Evolutionary conservation across 495 filamentous ascomycete genomes (phyloP).

Genomic region (Penicillium atrosanguineum): DNA sequence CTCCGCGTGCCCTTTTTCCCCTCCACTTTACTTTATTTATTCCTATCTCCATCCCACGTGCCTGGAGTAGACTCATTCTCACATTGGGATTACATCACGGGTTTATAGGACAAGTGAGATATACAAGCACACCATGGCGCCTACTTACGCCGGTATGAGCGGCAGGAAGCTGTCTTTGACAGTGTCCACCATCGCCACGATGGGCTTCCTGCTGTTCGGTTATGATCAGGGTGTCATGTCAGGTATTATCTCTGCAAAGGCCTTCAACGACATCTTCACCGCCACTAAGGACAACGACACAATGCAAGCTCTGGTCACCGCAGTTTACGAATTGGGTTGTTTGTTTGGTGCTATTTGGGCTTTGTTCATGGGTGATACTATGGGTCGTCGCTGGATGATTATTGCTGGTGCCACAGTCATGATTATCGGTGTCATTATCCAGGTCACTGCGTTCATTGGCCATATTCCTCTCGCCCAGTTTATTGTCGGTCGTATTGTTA

Average conservation of each 20-base stretch:
- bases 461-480: slow-evolving; percentile 61
- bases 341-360: slow-evolving; percentile 71
- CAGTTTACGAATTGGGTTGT: slow-evolving; percentile 80
- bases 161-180: slow-evolving; percentile 61
- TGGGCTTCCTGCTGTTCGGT: slow-evolving; percentile 56
- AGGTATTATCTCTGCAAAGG: slow-evolving; percentile 71
- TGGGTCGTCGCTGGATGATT: slow-evolving; percentile 65
- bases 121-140: slow-evolving; percentile 25
- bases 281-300: slow-evolving; percentile 62
- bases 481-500: slow-evolving; percentile 70
- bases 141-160: slow-evolving; percentile 58
- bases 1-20: slow-evolving; percentile 11
- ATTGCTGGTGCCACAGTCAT: slow-evolving; percentile 67
- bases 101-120: background rate
- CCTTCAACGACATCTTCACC: slow-evolving; percentile 69
- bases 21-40: slow-evolving; percentile 2
- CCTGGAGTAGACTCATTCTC: background rate
- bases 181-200: slow-evolving; percentile 67
- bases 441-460: slow-evolving; percentile 54
- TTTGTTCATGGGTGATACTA: slow-evolving; percentile 61
- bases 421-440: slow-evolving; percentile 76
- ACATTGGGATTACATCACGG: background rate
- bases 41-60: slow-evolving; percentile 5
- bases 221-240: slow-evolving; percentile 65
- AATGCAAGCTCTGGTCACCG: slow-evolving; percentile 79